A percentile compares a stretch with the other conserved stretches of the same genome.
These are phyloP conservation scores for Alectoria sarmentosa DNA, from an alignment of 495 filamentous ascomycete species.

Conservation along the genomic window DNA sequence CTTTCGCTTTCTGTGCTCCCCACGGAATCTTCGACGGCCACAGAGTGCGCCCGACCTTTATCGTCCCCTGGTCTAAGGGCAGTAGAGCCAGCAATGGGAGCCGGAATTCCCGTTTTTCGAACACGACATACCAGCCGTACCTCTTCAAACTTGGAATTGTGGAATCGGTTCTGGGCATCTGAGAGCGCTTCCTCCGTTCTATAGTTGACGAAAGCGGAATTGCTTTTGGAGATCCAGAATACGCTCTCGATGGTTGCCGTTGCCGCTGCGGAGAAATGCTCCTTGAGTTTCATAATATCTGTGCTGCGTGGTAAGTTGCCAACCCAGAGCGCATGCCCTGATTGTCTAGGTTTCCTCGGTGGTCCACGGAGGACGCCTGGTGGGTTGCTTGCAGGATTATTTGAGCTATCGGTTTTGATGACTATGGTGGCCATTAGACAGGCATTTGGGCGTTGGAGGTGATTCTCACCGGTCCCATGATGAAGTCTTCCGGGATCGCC, in stretches of 20 bases:
- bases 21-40: conserved; percentile 19
- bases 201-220: conserved; percentile 97
- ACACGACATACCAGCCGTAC: conserved; percentile 87
- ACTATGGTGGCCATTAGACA: neutral
- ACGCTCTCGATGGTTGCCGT: conserved; percentile 76
- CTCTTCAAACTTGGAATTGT: conserved; percentile 85
- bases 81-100: no score
- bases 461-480: neutral
- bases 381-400: neutral
- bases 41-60: no score
- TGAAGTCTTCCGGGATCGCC: no score
- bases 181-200: conserved; percentile 69
- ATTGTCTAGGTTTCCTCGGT: conserved; percentile 86
- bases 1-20: no score
- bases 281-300: conserved; percentile 71
- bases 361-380: conserved; percentile 45
- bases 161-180: conserved; percentile 74
- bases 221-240: conserved; percentile 94
- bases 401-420: neutral
- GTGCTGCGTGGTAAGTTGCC: conserved; percentile 86
- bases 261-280: conserved; percentile 82
- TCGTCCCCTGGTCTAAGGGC: no score
- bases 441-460: neutral
- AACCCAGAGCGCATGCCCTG: conserved; percentile 92
- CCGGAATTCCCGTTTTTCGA: conserved; percentile 58